Evolutionary conservation across 2,329 filamentous ascomycete genomes (phyloP), one percentile per base, ranked within the genome.

Genomic region (Alternaria arborescens): DNA sequence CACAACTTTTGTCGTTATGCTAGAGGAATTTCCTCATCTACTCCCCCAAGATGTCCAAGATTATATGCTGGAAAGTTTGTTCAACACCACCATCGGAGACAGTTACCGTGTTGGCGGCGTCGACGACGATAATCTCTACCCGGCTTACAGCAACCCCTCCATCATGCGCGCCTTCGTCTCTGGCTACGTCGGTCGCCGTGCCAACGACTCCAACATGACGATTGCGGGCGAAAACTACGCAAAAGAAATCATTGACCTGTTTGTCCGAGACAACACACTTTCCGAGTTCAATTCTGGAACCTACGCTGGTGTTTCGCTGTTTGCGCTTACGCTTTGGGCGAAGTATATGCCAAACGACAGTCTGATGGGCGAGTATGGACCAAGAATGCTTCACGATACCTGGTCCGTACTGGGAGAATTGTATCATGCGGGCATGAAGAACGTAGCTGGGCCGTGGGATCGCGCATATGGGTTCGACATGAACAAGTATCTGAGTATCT

Each of bases 401-500:
- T 89, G 86, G 87, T 77, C 81, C 5, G 79, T 81, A 3, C 78
- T 86, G 2, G 79, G 81, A 0, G 66, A 82, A 46, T 79, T 89
- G 1, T 89, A 86, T 79, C 85, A 89, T 54, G 83, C 87, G 1
- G 80, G 82, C 2, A 73, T 89, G 76, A 84, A 82, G 64, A 89
- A 89, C 61, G 81, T 89, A 48, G 87, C 87, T 2, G 88, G 87
- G 0, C 88, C 88, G 0, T 89, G 87, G 87, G 88, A 89, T 71
- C 83, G 88, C 0, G 80, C 83, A 0, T 89, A 89, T 62, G 87
- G 87, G 0, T 89, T 84, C 58, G 87, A 89, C 60, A 88, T 89
- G 87, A 88, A 87, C 55, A 78, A 82, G 7, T 89, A 89, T 66
- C 71, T 88, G 4, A 84, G 84, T 53, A 80, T 89, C 50, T 82